These are phyloP conservation scores for Salix koriyanagi DNA, from an alignment of 345 rosid species.

Conservation along the genomic window DNA sequence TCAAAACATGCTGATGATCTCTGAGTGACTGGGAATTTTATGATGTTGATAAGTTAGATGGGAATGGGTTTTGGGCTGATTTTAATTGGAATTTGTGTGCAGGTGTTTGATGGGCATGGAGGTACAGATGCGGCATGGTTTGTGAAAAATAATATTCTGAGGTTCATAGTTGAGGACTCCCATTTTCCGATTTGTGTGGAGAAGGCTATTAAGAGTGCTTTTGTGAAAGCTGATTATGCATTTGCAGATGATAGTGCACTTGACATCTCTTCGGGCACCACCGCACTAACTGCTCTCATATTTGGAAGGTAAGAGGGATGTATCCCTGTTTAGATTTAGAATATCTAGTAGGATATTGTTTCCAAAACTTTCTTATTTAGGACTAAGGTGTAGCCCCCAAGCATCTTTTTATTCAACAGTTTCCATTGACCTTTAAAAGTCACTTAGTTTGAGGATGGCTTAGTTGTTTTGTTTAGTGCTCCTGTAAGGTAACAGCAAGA, in stretches of 20 bases:
- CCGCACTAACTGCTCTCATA: conserved; percentile 75
- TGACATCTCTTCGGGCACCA: conserved; percentile 95
- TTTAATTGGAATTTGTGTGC: conserved; percentile 19
- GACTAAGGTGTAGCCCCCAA: not conserved
- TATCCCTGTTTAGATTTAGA: not conserved
- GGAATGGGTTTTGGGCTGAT: conserved; percentile 10
- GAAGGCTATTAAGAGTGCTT: conserved; percentile 76
- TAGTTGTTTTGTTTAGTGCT: not conserved
- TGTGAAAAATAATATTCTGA: conserved; percentile 65
- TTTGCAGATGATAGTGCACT: conserved; percentile 81
- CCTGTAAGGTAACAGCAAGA: not conserved
- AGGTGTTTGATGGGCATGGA: conserved; percentile 99
- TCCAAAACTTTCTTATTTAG: not conserved
- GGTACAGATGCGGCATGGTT: conserved; percentile 90
- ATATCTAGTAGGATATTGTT: not conserved
- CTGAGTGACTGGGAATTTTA: not conserved
- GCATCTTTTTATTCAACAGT: not conserved
- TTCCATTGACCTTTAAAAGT: not conserved
- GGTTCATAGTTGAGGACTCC: conserved; percentile 72
- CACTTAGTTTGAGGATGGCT: not conserved
- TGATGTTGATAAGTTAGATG: not conserved
- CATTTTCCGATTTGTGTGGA: conserved; percentile 70
- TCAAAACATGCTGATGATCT: not conserved
- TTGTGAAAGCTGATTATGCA: conserved; percentile 80
- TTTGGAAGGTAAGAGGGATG: conserved; percentile 60